Evolutionary conservation across 2,329 filamentous ascomycete genomes (phyloP), one percentile per base, ranked within the genome.

Genomic region (Incumbomyces lentus): DNA sequence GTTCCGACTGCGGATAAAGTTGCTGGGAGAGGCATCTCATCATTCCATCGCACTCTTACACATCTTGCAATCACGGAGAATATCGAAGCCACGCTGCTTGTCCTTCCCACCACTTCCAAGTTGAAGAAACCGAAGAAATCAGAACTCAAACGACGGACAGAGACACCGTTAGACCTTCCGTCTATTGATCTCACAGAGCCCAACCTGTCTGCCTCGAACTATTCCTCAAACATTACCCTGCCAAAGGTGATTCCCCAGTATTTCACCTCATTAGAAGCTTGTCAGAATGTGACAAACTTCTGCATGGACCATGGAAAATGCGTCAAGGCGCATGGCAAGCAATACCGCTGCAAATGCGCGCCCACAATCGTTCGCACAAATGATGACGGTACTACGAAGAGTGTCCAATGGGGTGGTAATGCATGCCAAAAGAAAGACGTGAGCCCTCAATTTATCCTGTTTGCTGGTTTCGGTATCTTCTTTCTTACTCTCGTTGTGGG

Each of bases 381-480:
- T 45, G 63, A 67, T 30, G 69, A 73, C 43, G 69, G 72, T 37
- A 63, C 63, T n/a, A 71, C 67, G 13, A 69, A 74, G 32, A 78
- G 79, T 12, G 79, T 79, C 0, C 75, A 81, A 60, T 96, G 88
- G 87, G 90, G 81, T 41, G 92, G 92, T 13, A 71, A 79, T 32
- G 82, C 84, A 39, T 98, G 92, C 70, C 81, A 92, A 62, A 98
- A 96, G 78, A 77, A 82, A 64, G 90, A 98, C 61, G 72, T 96
- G 44, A 93, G 87, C 62, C 77, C 82, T 22, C 82, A 84, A 4
- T 96, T 98, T 68, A 93, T 88, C 79, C 70, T 98, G 42, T 81
- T 98, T 58, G 76, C 78, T 11, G 79, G 82, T 6, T 84, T 92
- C 57, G 82, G 78, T 3, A 68, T 95, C 40, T 66, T 80, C 32